These are phyloP conservation scores for Neurospora sp. DNA, from an alignment of 495 filamentous ascomycete genomes.

Conservation along the genomic window DNA sequence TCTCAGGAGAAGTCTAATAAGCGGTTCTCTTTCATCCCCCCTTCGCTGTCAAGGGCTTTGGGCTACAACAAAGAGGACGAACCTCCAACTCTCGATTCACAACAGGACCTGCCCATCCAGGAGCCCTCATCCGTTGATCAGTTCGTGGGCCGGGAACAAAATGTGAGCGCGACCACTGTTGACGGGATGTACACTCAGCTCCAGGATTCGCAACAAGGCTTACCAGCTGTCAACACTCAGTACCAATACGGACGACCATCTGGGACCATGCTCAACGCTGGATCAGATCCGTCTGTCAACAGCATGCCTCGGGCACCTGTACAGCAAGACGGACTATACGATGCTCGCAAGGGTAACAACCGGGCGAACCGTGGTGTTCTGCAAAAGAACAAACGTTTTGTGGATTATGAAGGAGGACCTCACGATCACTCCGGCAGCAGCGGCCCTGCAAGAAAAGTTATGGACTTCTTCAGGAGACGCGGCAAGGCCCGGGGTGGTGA, in stretches of 20 bases:
- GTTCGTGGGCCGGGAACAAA: constrained; percentile 23
- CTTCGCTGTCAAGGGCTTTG: constrained; percentile 58
- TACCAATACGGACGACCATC: constrained; percentile 27
- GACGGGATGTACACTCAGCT: constrained; percentile 35
- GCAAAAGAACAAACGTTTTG: constrained; percentile 80
- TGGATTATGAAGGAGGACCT: constrained; percentile 75
- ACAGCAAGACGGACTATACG: constrained; percentile 15
- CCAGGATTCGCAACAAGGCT: constrained; percentile 18
- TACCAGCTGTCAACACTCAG: constrained; percentile 9
- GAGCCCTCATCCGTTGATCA: constrained; percentile 32
- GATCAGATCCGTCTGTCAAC: constrained; percentile 39
- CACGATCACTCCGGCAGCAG: constrained; percentile 65
- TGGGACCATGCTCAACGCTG: constrained; percentile 26
- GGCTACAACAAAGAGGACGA: constrained; percentile 39
- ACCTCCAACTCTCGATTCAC: constrained; percentile 27
- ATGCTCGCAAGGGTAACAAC: constrained; percentile 15
- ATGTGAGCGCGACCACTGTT: constrained; percentile 17
- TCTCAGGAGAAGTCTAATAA: constrained; percentile 45
- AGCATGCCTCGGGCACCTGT: constrained; percentile 20
- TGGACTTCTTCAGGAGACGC: constrained; percentile 93
- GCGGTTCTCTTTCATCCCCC: constrained; percentile 74
- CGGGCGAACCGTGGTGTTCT: constrained; percentile 43
- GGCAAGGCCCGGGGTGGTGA: constrained; percentile 65
- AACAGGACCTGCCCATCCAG: constrained; percentile 37
- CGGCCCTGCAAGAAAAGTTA: constrained; percentile 80